Evolutionary conservation across 2,329 filamentous ascomycete species (phyloP).

Genomic region (Ilyonectria destructans): DNA sequence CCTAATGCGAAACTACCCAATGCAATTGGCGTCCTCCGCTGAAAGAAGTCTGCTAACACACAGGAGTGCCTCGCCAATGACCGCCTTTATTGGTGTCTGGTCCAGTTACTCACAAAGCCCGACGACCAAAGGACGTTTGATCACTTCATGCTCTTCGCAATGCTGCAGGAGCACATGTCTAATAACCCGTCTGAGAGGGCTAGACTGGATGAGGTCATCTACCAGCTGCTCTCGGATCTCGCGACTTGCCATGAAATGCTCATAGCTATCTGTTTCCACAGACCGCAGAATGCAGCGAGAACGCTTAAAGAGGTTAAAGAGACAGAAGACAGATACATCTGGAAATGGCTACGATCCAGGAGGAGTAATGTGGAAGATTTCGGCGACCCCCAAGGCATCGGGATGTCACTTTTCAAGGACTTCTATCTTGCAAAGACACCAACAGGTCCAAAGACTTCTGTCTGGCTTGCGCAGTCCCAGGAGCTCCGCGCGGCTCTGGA

Average conservation of each 20-base stretch:
- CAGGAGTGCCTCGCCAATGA: neutral
- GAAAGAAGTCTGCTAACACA: neutral
- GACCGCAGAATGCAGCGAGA: neutral
- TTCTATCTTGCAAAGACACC: neutral
- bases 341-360: neutral
- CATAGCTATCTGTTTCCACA: slow-evolving; percentile 6
- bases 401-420: neutral
- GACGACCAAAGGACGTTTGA: neutral
- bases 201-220: neutral
- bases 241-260: slow-evolving; percentile 2
- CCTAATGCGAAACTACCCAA: neutral
- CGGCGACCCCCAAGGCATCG: neutral
- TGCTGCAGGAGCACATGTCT: neutral
- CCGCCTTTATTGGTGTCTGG: neutral
- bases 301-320: neutral
- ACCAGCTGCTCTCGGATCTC: slow-evolving; percentile 4
- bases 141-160: neutral
- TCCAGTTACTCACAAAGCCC: neutral
- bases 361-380: neutral
- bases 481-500: neutral
- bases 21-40: neutral
- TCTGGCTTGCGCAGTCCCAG: neutral
- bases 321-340: neutral
- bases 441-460: neutral
- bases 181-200: neutral